Evolutionary conservation across 495 filamentous ascomycete genomes (phyloP).

Genomic region (Podospora bellae-mahoneyi): DNA sequence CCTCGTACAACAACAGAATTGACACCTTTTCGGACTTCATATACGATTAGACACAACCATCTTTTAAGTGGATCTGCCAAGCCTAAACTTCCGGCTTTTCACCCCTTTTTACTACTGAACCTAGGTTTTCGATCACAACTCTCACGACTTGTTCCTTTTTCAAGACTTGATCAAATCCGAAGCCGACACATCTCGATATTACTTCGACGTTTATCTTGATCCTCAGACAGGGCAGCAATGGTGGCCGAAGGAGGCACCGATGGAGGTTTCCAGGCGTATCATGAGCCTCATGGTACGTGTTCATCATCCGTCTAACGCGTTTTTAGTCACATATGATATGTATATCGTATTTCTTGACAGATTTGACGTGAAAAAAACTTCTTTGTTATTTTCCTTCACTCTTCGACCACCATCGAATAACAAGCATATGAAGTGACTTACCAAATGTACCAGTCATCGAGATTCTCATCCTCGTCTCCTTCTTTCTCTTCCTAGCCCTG

Average conservation of each 20-base stretch:
- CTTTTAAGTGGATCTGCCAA: background rate
- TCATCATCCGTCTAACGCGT: background rate
- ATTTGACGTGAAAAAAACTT: background rate
- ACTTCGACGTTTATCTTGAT: background rate
- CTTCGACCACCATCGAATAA: too few relatives aligned
- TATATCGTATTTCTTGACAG: background rate
- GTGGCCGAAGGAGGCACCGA: background rate
- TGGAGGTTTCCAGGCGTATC: background rate
- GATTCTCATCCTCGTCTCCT: conserved; percentile 60
- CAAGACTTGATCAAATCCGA: too few relatives aligned
- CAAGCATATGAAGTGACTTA: too few relatives aligned
- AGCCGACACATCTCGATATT: background rate
- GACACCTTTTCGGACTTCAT: too few relatives aligned
- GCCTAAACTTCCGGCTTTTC: background rate
- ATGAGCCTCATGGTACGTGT: background rate
- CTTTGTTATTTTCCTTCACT: too few relatives aligned
- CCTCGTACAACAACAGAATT: too few relatives aligned
- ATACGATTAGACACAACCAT: too few relatives aligned
- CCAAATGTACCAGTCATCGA: conserved; percentile 20
- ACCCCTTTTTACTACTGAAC: background rate
- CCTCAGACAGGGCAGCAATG: background rate
- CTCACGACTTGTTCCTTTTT: too few relatives aligned
- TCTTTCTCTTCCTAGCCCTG: conserved; percentile 64
- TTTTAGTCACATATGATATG: background rate
- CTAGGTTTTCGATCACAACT: background rate